These are phyloP conservation scores for Entomortierella lignicola DNA, from an alignment of 192 early-diverging fungal genomes.

Conservation along the genomic window DNA sequence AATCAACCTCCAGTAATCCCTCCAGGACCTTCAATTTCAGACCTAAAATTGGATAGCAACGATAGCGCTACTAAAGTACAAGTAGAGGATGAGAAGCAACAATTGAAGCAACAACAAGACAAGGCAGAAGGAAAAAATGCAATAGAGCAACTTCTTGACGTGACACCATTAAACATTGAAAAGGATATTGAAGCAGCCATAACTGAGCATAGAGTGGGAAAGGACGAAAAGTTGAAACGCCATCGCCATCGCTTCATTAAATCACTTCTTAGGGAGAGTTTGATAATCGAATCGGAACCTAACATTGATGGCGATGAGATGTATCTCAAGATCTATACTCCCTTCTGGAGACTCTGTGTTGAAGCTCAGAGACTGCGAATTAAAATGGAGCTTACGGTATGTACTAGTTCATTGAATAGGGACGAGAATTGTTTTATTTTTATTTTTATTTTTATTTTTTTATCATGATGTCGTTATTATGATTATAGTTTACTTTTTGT, in stretches of 20 bases:
- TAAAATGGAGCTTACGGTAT: conserved; percentile 53
- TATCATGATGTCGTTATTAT: too few relatives aligned
- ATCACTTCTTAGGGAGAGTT: conserved; percentile 43
- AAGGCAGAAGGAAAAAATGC: conserved; percentile 2
- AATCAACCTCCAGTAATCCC: conserved; percentile 18
- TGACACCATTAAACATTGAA: not conserved
- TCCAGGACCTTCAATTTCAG: conserved; percentile 7
- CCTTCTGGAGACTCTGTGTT: conserved; percentile 56
- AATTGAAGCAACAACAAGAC: conserved; percentile 5
- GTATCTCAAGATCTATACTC: conserved; percentile 56
- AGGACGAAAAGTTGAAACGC: conserved; percentile 18
- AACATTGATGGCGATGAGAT: conserved; percentile 49
- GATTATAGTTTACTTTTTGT: too few relatives aligned
- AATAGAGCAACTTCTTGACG: not conserved
- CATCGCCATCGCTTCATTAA: conserved; percentile 51
- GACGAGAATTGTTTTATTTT: too few relatives aligned
- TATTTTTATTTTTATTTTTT: too few relatives aligned
- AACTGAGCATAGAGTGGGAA: conserved; percentile 20
- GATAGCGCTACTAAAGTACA: not conserved
- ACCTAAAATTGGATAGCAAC: conserved; percentile 23
- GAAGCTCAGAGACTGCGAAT: conserved; percentile 50
- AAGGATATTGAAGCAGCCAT: conserved; percentile 24
- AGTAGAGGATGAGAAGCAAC: not conserved
- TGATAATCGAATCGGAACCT: conserved; percentile 55
- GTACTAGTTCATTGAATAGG: not conserved